These are phyloP conservation scores for Diplogelasinospora grovesii DNA, from an alignment of 495 filamentous ascomycete genomes.

Conservation along the genomic window DNA sequence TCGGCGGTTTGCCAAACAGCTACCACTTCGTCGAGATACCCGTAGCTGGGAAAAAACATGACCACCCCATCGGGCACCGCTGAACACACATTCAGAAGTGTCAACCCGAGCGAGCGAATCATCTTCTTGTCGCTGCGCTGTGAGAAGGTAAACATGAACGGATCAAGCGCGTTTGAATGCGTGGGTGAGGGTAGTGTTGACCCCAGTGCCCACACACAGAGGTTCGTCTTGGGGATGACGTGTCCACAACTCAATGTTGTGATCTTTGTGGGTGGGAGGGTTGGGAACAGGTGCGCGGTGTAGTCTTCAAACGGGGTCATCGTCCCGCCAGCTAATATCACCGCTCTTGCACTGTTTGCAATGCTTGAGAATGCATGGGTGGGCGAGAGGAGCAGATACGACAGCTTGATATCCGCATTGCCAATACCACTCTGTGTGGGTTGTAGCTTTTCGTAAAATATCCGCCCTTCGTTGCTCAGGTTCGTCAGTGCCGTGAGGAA, in stretches of 20 bases:
- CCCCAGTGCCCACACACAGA: slow-evolving; percentile 60
- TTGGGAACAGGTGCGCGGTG: slow-evolving; percentile 74
- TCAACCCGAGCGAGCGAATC: slow-evolving; percentile 69
- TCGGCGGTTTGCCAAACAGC: slow-evolving; percentile 52
- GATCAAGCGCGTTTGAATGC: slow-evolving; percentile 37
- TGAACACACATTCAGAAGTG: slow-evolving; percentile 61
- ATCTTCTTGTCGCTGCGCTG: slow-evolving; percentile 54
- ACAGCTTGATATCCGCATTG: slow-evolving; percentile 53
- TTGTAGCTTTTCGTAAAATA: slow-evolving; percentile 63
- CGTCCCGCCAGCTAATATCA: slow-evolving; percentile 89
- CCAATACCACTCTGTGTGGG: slow-evolving; percentile 3
- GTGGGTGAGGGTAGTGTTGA: slow-evolving; percentile 18
- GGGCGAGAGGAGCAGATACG: slow-evolving; percentile 90
- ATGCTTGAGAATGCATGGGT: slow-evolving; percentile 86
- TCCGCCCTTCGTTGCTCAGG: slow-evolving; percentile 75
- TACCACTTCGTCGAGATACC: slow-evolving; percentile 73
- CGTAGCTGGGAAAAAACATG: slow-evolving; percentile 95
- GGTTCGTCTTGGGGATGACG: slow-evolving; percentile 77
- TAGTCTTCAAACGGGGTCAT: slow-evolving; percentile 98
- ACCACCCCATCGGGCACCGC: slow-evolving; percentile 85
- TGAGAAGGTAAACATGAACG: slow-evolving; percentile 84
- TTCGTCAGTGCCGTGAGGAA: slow-evolving; percentile 84
- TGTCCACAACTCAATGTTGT: slow-evolving; percentile 87
- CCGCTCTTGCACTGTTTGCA: slow-evolving; percentile 76
- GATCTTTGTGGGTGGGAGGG: slow-evolving; percentile 56